A percentile compares a stretch with the other conserved stretches of the same genome.
phyloP scores from a whole-genome alignment of 164 flowering plant species.

The Litsea cubeba region DNA sequence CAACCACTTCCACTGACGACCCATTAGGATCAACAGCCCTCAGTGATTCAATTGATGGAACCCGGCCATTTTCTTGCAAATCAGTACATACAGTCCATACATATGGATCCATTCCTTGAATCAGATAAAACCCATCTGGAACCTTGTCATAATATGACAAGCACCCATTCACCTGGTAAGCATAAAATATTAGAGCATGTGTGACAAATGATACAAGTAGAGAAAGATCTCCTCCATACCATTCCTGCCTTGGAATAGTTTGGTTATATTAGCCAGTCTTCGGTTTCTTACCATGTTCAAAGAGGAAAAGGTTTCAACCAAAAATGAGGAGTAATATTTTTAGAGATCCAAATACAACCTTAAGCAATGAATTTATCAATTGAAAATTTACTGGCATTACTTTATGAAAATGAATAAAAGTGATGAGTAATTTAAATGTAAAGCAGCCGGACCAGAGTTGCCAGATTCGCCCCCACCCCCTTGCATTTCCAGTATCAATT shows the following conservation, averaged over 20 bases:
- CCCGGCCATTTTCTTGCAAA: conserved; percentile 74
- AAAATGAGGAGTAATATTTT: background rate
- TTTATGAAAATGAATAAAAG: too few relatives aligned
- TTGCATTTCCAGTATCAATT: too few relatives aligned
- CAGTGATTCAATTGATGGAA: conserved; percentile 83
- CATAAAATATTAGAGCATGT: background rate
- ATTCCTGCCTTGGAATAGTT: too few relatives aligned
- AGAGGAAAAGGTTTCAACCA: background rate
- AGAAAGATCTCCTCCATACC: background rate
- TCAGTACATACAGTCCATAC: conserved; percentile 87
- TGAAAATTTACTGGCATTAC: background rate
- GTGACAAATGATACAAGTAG: background rate
- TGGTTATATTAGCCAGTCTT: background rate
- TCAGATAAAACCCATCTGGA: conserved; percentile 88
- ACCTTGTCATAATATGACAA: conserved; percentile 81
- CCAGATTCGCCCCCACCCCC: too few relatives aligned
- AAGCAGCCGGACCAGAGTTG: too few relatives aligned
- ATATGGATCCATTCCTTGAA: conserved; percentile 88
- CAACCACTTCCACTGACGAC: conserved; percentile 69
- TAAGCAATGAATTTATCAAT: background rate
- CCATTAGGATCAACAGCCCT: conserved; percentile 52
- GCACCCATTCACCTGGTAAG: conserved; percentile 82
- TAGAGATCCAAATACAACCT: background rate
- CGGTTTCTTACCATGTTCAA: background rate
- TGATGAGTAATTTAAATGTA: too few relatives aligned